phyloP scores from a whole-genome alignment of 495 filamentous ascomycete species.

The Hypoxylon trugodes region DNA sequence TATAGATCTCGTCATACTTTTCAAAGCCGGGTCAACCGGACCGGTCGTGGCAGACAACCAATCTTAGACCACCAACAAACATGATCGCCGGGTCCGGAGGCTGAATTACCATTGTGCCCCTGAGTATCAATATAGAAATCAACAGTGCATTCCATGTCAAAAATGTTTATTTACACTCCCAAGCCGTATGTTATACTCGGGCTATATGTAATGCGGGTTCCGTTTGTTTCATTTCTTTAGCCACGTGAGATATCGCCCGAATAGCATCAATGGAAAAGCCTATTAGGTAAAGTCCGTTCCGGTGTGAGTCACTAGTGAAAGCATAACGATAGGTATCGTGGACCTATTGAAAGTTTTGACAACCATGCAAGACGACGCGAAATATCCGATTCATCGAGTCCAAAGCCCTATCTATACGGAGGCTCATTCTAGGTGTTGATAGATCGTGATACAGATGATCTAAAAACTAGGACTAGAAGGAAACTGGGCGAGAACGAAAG shows the following conservation, averaged over 20 bases:
- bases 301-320: conserved; percentile 21
- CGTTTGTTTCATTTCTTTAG: conserved; percentile 14
- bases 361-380: conserved; percentile 29
- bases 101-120: conserved; percentile 36
- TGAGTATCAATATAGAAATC: conserved; percentile 36
- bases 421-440: neutral
- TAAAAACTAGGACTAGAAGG: neutral
- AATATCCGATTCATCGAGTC: conserved; percentile 26
- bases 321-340: conserved; percentile 35
- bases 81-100: conserved; percentile 35
- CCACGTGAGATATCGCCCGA: conserved; percentile 26
- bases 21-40: conserved; percentile 27
- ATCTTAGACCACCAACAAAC: conserved; percentile 36
- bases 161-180: conserved; percentile 31
- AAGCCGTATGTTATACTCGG: conserved; percentile 22
- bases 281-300: conserved; percentile 32
- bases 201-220: conserved; percentile 1
- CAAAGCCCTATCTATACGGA: neutral
- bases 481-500: conserved; percentile 18
- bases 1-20: conserved; percentile 35
- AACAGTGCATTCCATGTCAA: conserved; percentile 20
- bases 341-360: conserved; percentile 30
- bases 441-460: conserved; percentile 4
- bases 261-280: conserved; percentile 30
- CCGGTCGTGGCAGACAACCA: conserved; percentile 39